Percentiles rank a stretch among this genome's conserved stretches.
These are phyloP conservation scores for Phialophora expanda DNA, from an alignment of 2,329 filamentous ascomycete genomes.

Conservation along the genomic window DNA sequence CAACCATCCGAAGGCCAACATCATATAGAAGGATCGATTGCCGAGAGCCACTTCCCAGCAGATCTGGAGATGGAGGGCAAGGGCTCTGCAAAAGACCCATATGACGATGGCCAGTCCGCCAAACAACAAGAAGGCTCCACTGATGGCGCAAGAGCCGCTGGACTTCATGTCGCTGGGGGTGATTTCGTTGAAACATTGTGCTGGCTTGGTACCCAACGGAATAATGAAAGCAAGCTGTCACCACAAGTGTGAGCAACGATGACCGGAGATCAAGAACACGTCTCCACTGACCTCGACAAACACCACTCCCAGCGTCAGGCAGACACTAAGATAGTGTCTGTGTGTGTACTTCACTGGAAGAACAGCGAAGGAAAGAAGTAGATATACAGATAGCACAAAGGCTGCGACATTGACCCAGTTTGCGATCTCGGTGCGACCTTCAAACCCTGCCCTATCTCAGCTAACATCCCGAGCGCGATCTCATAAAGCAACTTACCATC, in stretches of 20 bases:
- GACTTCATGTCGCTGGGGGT: conserved; percentile 92
- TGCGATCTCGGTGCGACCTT: conserved; percentile 66
- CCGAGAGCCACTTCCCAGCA: conserved; percentile 96
- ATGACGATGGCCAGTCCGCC: conserved; percentile 84
- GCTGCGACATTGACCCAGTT: conserved; percentile 83
- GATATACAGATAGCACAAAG: conserved; percentile 72
- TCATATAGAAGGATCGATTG: conserved; percentile 83
- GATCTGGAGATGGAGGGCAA: conserved; percentile 95
- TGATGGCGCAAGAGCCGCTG: conserved; percentile 80
- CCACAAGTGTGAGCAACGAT: conserved; percentile 26
- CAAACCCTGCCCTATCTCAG: conserved; percentile 51
- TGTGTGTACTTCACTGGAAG: conserved; percentile 88
- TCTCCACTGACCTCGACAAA: conserved; percentile 74
- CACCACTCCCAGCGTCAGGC: conserved; percentile 74
- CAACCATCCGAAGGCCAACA: conserved; percentile 81
- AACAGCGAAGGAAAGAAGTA: conserved; percentile 78
- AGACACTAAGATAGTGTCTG: conserved; percentile 91
- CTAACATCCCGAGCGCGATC: not conserved
- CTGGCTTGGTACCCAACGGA: conserved; percentile 75
- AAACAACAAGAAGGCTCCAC: conserved; percentile 81
- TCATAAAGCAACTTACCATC: conserved; percentile 51
- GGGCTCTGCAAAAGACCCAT: conserved; percentile 88
- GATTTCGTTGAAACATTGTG: conserved; percentile 86
- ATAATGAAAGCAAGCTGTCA: conserved; percentile 84
- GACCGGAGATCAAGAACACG: not conserved